Conservation (phyloP, 1,284 basidiomycete genomes). For the Fistulinella staudtii region DNA sequence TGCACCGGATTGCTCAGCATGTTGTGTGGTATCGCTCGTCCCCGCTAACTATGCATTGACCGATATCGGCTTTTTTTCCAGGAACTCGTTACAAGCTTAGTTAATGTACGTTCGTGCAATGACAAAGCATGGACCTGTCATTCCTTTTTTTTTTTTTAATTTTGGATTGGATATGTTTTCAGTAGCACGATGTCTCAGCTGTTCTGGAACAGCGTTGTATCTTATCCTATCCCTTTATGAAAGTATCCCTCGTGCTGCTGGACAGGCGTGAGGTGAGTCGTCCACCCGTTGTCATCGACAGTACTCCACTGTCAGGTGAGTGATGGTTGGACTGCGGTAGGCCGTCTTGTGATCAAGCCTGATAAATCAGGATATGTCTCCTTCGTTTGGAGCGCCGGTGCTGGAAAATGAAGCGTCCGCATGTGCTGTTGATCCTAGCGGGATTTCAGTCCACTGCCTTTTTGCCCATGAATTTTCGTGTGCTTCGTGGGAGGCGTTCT, state of each 20-base stretch:
- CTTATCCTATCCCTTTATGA: neutral
- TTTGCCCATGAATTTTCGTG: neutral
- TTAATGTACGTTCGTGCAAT: constrained; percentile 12
- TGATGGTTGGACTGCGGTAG: neutral
- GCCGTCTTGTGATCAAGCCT: neutral
- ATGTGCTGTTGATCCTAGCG: neutral
- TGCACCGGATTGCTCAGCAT: constrained; percentile 17
- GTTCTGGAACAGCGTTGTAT: constrained; percentile 1
- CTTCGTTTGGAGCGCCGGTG: too few relatives aligned
- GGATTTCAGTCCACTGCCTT: neutral
- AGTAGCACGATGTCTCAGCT: constrained; percentile 4
- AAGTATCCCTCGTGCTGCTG: neutral
- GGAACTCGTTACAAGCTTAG: too few relatives aligned
- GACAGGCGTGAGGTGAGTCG: constrained; percentile 15
- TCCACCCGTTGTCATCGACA: neutral
- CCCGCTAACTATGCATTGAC: constrained; percentile 10
- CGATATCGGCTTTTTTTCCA: constrained; percentile 15
- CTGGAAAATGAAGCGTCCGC: too few relatives aligned
- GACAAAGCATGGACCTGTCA: constrained; percentile 11
- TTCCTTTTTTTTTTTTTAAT: constrained; percentile 13
- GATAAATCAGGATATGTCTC: too few relatives aligned
- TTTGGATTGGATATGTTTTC: constrained; percentile 8
- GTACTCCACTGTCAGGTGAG: neutral
- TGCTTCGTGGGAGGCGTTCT: too few relatives aligned
- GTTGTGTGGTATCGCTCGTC: constrained; percentile 11